Evolutionary conservation across 345 rosid species (phyloP).

Genomic region (Euphorbia peplus): DNA sequence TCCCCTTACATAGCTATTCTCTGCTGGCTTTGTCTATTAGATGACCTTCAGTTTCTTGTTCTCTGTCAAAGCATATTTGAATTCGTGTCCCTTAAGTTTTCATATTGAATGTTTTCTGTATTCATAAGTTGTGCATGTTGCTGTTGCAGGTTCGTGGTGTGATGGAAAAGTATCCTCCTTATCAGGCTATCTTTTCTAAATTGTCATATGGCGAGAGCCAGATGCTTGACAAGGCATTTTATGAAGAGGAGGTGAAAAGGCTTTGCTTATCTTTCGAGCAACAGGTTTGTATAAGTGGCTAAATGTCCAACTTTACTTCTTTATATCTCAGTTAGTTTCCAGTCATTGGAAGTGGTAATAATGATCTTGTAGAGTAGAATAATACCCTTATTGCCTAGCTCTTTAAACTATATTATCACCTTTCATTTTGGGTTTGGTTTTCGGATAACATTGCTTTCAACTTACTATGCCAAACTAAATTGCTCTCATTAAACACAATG

Average conservation of each 20-base stretch:
- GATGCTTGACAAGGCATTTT: slow-evolving; percentile 96
- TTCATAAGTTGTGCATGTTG: neutral
- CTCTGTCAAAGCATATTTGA: neutral
- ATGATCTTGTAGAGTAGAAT: neutral
- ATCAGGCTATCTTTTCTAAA: slow-evolving; percentile 80
- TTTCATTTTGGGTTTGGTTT: neutral
- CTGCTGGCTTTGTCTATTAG: neutral
- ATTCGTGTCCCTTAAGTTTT: neutral
- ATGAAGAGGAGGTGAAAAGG: slow-evolving; percentile 98
- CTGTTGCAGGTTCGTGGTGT: slow-evolving; percentile 73
- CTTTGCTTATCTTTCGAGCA: slow-evolving; percentile 96
- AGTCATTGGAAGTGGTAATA: neutral
- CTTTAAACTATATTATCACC: neutral
- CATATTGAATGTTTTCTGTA: neutral
- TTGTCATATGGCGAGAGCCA: slow-evolving; percentile 96
- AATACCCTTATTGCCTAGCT: neutral
- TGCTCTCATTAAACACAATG: too few relatives aligned
- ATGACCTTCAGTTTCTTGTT: neutral
- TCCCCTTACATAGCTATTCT: neutral
- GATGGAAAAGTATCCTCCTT: slow-evolving; percentile 94
- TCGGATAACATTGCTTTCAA: neutral
- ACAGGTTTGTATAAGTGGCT: slow-evolving; percentile 53
- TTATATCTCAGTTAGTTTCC: neutral
- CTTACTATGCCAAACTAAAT: too few relatives aligned
- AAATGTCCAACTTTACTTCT: neutral